Evolutionary conservation across 805 yeast species (phyloP).

Genomic region (Zygotorulaspora florentina): DNA sequence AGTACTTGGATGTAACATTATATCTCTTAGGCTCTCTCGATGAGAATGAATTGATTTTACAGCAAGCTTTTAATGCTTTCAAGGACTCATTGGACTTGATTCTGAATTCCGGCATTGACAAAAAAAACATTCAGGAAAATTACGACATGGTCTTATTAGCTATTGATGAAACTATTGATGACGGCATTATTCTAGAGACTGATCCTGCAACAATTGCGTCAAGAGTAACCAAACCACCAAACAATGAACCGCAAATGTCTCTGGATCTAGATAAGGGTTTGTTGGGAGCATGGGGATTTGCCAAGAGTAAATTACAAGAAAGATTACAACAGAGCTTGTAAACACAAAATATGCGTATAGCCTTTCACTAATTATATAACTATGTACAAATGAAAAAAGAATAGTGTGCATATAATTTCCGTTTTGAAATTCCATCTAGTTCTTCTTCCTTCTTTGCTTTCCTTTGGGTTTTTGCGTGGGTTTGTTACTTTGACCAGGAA

Average conservation of each 20-base stretch:
- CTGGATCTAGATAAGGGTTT: slow-evolving; percentile 75
- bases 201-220: slow-evolving; percentile 84
- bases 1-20: slow-evolving; percentile 68
- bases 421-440: not conserved
- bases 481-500: slow-evolving; percentile 45
- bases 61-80: slow-evolving; percentile 69
- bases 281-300: slow-evolving; percentile 82
- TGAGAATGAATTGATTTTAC: slow-evolving; percentile 82
- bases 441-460: slow-evolving; percentile 20
- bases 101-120: slow-evolving; percentile 63
- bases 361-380: not conserved
- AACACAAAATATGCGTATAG: not conserved
- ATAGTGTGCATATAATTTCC: not conserved
- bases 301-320: slow-evolving; percentile 64
- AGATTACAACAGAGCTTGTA: slow-evolving; percentile 44
- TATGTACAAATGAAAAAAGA: not conserved
- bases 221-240: slow-evolving; percentile 85
- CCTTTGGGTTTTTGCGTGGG: slow-evolving; percentile 21
- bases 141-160: slow-evolving; percentile 84
- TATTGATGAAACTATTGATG: slow-evolving; percentile 89
- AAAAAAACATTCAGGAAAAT: slow-evolving; percentile 68
- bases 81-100: slow-evolving; percentile 78
- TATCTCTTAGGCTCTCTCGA: slow-evolving; percentile 66
- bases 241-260: slow-evolving; percentile 55
- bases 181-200: slow-evolving; percentile 86